A percentile compares a stretch with the other conserved stretches of the same genome.
Conservation (phyloP, 805 yeast species). For the Nakazawaea laoshanensis region DNA sequence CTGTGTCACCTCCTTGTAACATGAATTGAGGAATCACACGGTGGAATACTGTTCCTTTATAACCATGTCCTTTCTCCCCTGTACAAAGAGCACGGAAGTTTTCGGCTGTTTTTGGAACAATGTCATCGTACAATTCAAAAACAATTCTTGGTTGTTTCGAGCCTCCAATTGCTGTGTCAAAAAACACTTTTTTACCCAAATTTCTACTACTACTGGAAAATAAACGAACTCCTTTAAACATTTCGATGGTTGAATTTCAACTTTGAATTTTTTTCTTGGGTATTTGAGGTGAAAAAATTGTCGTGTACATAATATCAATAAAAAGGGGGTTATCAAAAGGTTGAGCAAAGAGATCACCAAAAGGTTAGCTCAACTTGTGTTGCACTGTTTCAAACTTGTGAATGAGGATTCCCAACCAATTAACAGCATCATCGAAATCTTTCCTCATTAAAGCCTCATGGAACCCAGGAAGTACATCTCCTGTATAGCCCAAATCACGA, state of each 20-base stretch:
- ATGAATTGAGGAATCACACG: constrained; percentile 94
- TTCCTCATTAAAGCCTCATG: constrained; percentile 41
- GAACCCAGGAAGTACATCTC: constrained; percentile 51
- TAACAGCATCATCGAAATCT: constrained; percentile 33
- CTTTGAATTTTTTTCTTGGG: neutral
- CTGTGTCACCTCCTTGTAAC: constrained; percentile 94
- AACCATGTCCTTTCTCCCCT: constrained; percentile 93
- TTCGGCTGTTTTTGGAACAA: constrained; percentile 70
- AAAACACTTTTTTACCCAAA: constrained; percentile 45
- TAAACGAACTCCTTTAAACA: constrained; percentile 30
- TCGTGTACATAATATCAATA: too few species aligned
- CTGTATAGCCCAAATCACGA: constrained; percentile 37
- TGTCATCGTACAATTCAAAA: constrained; percentile 22
- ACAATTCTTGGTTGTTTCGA: constrained; percentile 31
- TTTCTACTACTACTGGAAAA: constrained; percentile 39
- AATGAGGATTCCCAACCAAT: constrained; percentile 37
- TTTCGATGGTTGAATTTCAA: constrained; percentile 3
- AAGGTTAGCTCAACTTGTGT: constrained; percentile 10
- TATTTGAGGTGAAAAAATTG: too few species aligned
- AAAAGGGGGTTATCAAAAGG: too few species aligned
- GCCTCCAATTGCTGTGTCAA: constrained; percentile 51
- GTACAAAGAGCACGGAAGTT: constrained; percentile 78
- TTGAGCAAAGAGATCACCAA: too few species aligned
- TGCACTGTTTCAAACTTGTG: constrained; percentile 19
- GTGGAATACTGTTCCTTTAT: constrained; percentile 85